Evolutionary conservation across 1,284 basidiomycete species (phyloP), one percentile per base, ranked within the genome.

Genomic region (Volvariella volvacea): DNA sequence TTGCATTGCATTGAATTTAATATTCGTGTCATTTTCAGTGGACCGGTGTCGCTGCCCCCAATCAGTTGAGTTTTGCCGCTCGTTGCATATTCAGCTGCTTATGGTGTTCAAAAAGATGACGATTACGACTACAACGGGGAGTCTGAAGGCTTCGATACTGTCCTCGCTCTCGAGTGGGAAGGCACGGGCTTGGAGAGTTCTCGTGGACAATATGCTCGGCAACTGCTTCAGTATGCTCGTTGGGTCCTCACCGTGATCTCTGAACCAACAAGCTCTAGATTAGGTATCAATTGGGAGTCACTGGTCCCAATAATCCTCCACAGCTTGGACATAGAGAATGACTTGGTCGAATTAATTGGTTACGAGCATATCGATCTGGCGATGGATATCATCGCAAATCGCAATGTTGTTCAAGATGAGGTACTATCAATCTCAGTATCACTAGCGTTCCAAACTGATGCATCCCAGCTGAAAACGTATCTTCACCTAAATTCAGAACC

Each of bases 281-380:
- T 28, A 28, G 25, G 12, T 28, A 12, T 28, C 12, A 12, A 12
- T 6, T 12, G 6, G 6, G 25, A 28, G 25, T 28, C 25, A 6
- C 25, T 28, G 25, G 25, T 12, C 25, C 6, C 25, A 28, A 12
- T 28, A 6, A 28, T 28, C 6, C 25, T 28, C 12, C 25, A 28
- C 6, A 28, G 12, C 25, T 28, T 12, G 38, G 77, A 78, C n/a
- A 82, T 94, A 22, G 89, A 90, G 20, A 76, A 70, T 25, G 83
- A 89, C 51, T 63, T 96, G 1, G 80, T 77, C 2, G 92, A 96
- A 50, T 67, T 88, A n/a, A 65, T 95, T 41, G 94, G 94, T 0
- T 92, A 87, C 56, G 90, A 95, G 50, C 78, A 88, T 22, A 78
- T 93, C 28, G 90, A 91, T 37, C 61, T 83, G 38, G 76, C 75